Evolutionary conservation across 768 basidiomycete genomes (phyloP).

Genomic region (Russula vinacea): DNA sequence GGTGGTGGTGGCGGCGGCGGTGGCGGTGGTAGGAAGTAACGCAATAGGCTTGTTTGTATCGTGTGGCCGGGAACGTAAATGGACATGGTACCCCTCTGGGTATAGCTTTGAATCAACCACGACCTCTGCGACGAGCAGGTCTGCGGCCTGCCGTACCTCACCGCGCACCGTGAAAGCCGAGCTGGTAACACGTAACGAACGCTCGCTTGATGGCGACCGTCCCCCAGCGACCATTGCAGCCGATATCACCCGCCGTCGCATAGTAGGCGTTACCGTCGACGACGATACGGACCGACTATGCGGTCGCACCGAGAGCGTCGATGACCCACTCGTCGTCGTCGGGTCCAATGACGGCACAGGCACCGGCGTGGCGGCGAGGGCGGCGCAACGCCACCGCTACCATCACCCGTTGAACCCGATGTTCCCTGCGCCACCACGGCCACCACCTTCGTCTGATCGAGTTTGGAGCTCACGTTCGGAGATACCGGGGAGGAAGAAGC

Average conservation of each 20-base stretch:
- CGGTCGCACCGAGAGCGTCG: conserved; percentile 14
- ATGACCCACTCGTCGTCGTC: conserved; percentile 7
- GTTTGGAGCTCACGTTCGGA: conserved; percentile 6
- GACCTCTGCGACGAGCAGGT: conserved; percentile 74
- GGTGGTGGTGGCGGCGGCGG: background rate
- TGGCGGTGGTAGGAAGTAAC: conserved; percentile 30
- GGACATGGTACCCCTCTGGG: conserved; percentile 66
- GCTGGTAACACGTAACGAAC: conserved; percentile 38
- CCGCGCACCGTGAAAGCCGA: conserved; percentile 62
- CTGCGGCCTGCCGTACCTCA: conserved; percentile 57
- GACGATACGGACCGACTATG: conserved; percentile 28
- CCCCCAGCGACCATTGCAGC: conserved; percentile 28
- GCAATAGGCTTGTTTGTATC: conserved; percentile 41
- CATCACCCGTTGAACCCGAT: background rate
- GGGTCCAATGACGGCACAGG: conserved; percentile 7
- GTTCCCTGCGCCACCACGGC: background rate
- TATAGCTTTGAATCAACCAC: conserved; percentile 80
- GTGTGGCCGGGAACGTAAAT: conserved; percentile 45
- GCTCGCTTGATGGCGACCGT: conserved; percentile 39
- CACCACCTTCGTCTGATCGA: conserved; percentile 10
- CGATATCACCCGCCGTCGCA: conserved; percentile 25
- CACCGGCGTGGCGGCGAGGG: background rate
- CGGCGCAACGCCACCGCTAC: background rate
- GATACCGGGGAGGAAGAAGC: conserved; percentile 25
- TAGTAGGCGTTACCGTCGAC: conserved; percentile 9